Percentiles rank a stretch among this genome's conserved stretches.
Evolutionary conservation across 352 stramenopile species (phyloP).

Genomic region (Phytophthora vignae): DNA sequence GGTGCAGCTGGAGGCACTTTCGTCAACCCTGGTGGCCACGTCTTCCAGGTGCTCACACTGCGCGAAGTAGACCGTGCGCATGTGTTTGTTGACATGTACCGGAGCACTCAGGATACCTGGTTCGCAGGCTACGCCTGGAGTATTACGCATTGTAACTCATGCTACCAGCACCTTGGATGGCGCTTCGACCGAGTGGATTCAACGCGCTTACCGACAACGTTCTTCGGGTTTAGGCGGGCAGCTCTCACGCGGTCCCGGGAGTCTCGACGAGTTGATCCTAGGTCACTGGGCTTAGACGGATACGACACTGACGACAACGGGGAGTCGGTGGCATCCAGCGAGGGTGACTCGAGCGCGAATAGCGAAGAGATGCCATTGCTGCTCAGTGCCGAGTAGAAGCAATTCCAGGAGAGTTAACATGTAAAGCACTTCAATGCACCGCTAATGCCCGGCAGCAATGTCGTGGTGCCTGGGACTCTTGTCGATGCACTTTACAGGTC

Average conservation of each 20-base stretch:
- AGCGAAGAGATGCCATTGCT: constrained; percentile 40
- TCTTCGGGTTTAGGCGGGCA: constrained; percentile 76
- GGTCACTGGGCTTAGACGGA: constrained; percentile 21
- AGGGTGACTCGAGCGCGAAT: constrained; percentile 16
- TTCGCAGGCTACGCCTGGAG: constrained; percentile 86
- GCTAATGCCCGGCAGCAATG: too few species aligned
- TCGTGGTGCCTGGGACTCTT: too few species aligned
- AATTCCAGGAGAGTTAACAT: too few species aligned
- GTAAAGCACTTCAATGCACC: too few species aligned
- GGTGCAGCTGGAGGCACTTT: constrained; percentile 71
- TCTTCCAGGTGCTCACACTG: constrained; percentile 86
- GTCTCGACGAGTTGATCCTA: constrained; percentile 17
- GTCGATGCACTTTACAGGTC: too few species aligned
- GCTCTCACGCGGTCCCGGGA: constrained; percentile 46
- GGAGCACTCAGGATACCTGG: constrained; percentile 76
- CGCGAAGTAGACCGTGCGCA: constrained; percentile 51
- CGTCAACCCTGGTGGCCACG: constrained; percentile 79
- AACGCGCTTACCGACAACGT: constrained; percentile 40
- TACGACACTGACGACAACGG: constrained; percentile 37
- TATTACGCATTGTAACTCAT: constrained; percentile 75
- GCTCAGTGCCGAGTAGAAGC: constrained; percentile 13
- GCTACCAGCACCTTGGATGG: constrained; percentile 81
- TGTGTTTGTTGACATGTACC: constrained; percentile 54
- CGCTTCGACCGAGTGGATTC: constrained; percentile 65
- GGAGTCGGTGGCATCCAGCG: constrained; percentile 33